A percentile compares a stretch with the other conserved stretches of the same genome.
phyloP scores from a whole-genome alignment of 2,329 filamentous ascomycete species.

The Elsinoe necatrix region DNA sequence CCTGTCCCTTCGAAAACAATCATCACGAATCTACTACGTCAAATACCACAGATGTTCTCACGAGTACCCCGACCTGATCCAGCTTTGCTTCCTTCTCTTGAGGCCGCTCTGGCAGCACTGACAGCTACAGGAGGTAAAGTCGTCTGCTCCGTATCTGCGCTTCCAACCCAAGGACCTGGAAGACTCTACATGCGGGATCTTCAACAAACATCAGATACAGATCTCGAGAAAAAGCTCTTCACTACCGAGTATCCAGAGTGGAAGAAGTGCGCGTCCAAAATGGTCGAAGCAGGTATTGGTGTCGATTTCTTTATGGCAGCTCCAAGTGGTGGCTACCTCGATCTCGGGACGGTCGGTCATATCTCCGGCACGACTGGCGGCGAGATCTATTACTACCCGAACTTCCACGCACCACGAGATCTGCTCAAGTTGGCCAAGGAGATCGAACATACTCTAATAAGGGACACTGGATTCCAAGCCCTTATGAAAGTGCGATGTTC shows the following conservation, averaged over 20 bases:
- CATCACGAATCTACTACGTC: conserved; percentile 77
- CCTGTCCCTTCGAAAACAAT: conserved; percentile 80
- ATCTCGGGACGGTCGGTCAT: conserved; percentile 72
- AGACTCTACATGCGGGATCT: conserved; percentile 80
- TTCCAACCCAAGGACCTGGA: conserved; percentile 88
- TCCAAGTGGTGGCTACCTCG: conserved; percentile 81
- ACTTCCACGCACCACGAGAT: conserved; percentile 84
- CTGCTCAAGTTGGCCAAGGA: conserved; percentile 75
- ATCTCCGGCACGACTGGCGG: conserved; percentile 75
- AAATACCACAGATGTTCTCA: conserved; percentile 78
- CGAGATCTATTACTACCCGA: conserved; percentile 93
- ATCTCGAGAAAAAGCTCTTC: conserved; percentile 86
- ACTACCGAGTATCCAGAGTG: conserved; percentile 82
- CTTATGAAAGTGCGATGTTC: conserved; percentile 98
- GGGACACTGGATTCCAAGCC: conserved; percentile 90
- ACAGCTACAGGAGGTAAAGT: conserved; percentile 87
- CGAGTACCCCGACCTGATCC: conserved; percentile 85
- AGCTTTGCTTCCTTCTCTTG: conserved; percentile 73
- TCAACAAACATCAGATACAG: conserved; percentile 78
- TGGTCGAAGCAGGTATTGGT: conserved; percentile 79
- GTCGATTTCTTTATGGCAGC: conserved; percentile 92
- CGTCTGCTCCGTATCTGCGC: conserved; percentile 73
- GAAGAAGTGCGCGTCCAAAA: conserved; percentile 76
- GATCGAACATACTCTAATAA: conserved; percentile 73
- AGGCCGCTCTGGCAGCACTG: conserved; percentile 74